Conservation (phyloP, 2,329 filamentous ascomycete genomes). For the Colletotrichum sp. region DNA sequence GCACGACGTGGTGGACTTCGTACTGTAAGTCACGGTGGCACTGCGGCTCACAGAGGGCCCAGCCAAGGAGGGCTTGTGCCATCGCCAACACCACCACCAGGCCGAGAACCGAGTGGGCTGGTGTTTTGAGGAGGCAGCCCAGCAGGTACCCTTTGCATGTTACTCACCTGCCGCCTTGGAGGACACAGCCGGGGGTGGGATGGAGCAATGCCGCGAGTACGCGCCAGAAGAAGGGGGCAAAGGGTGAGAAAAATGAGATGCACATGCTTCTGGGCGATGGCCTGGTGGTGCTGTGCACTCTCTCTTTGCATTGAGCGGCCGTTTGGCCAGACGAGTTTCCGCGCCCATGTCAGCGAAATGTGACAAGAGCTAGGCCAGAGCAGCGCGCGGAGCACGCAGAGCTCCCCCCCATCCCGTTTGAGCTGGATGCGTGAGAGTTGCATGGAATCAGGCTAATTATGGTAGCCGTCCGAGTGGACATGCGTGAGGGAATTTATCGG, state of each 20-base stretch:
- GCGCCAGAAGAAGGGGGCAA: neutral
- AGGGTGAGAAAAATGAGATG: neutral
- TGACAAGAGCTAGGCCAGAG: slow-evolving; percentile 2
- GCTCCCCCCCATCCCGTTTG: neutral
- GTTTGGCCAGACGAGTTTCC: neutral
- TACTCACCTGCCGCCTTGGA: neutral
- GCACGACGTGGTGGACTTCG: neutral
- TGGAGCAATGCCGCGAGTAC: neutral
- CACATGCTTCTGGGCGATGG: slow-evolving; percentile 13
- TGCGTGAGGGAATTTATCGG: slow-evolving; percentile 21
- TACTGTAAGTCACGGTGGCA: neutral
- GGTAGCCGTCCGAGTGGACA: slow-evolving; percentile 15
- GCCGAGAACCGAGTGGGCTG: neutral
- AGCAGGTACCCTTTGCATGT: neutral
- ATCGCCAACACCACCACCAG: neutral
- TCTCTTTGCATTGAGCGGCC: neutral
- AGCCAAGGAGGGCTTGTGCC: neutral
- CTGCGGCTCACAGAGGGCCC: neutral
- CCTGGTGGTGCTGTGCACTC: neutral
- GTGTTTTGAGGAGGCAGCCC: slow-evolving; percentile 9
- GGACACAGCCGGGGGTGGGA: neutral
- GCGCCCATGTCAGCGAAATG: slow-evolving; percentile 7
- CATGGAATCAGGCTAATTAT: slow-evolving; percentile 16
- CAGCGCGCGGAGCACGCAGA: neutral
- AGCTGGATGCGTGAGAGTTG: slow-evolving; percentile 5